Conservation (phyloP, 345 rosid genomes). For the thale cress (Arabidopsis thaliana) region DNA sequence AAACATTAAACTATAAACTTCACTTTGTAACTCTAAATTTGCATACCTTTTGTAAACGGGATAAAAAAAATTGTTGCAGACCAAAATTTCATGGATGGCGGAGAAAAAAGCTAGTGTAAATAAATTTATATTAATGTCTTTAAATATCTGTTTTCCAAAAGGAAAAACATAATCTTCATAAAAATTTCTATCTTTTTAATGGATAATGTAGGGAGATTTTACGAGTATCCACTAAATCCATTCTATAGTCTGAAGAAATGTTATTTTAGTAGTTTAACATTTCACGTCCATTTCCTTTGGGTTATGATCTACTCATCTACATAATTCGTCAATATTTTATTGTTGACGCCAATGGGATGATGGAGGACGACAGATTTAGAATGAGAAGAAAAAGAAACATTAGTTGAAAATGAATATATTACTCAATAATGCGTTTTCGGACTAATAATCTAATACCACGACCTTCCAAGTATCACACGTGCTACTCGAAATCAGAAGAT, state of each 20-base stretch:
- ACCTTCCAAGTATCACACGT: conserved; percentile 27
- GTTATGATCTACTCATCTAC: conserved; percentile 7
- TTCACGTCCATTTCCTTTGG: conserved; percentile 10
- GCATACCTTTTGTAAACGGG: too few species aligned
- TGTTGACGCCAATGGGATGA: not conserved
- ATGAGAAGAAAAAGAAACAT: not conserved
- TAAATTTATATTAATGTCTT: too few species aligned
- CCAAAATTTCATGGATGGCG: too few species aligned
- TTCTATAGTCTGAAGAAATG: not conserved
- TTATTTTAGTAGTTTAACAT: not conserved
- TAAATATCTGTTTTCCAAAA: not conserved
- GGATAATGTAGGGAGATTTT: too few species aligned
- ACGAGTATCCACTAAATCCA: not conserved
- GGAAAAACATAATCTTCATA: not conserved
- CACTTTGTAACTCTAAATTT: too few species aligned
- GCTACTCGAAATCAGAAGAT: conserved; percentile 12
- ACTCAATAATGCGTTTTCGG: not conserved
- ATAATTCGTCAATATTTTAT: not conserved
- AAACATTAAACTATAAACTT: not conserved
- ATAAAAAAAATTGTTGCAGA: too few species aligned
- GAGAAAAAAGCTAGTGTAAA: too few species aligned
- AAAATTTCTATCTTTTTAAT: too few species aligned
- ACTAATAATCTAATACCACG: conserved; percentile 20
- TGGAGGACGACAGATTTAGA: conserved; percentile 3
- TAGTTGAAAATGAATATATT: conserved; percentile 9